Conservation (phyloP, 495 filamentous ascomycete genomes). For the Penicillium silybi region DNA sequence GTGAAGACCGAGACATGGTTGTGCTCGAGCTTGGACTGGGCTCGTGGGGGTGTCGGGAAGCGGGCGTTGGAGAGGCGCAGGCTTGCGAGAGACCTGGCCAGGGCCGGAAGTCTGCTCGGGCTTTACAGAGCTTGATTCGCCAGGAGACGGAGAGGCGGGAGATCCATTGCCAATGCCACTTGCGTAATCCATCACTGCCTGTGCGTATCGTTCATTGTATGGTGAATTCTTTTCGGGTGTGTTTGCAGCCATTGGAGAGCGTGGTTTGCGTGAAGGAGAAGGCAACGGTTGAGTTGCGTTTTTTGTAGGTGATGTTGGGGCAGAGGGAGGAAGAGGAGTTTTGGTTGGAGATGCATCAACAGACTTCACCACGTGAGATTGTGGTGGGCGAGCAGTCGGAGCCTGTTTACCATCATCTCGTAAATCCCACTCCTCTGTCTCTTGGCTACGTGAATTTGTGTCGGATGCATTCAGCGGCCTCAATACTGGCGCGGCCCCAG, state of each 20-base stretch:
- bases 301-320: slow-evolving; percentile 9
- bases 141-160: background rate
- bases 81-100: slow-evolving; percentile 20
- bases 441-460: slow-evolving; percentile 59
- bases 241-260: background rate
- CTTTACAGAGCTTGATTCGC: background rate
- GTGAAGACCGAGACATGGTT: background rate
- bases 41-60: slow-evolving; percentile 4
- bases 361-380: background rate
- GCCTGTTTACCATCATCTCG: slow-evolving; percentile 36
- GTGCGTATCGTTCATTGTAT: slow-evolving; percentile 9
- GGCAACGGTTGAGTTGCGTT: background rate
- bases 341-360: slow-evolving; percentile 10
- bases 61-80: slow-evolving; percentile 10
- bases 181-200: slow-evolving; percentile 10
- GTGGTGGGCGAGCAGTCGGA: slow-evolving; percentile 1
- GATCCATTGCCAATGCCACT: background rate
- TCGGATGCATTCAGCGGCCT: slow-evolving; percentile 70
- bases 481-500: slow-evolving; percentile 36
- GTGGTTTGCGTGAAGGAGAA: slow-evolving; percentile 3
- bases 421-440: slow-evolving; percentile 40
- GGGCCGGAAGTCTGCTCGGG: slow-evolving; percentile 8
- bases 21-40: background rate
- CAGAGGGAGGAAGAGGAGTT: slow-evolving; percentile 14
- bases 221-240: slow-evolving; percentile 4